Percentiles rank a stretch among this genome's conserved stretches.
These are phyloP conservation scores for Castanea crenata DNA, from an alignment of 306 rosid species.

Conservation along the genomic window DNA sequence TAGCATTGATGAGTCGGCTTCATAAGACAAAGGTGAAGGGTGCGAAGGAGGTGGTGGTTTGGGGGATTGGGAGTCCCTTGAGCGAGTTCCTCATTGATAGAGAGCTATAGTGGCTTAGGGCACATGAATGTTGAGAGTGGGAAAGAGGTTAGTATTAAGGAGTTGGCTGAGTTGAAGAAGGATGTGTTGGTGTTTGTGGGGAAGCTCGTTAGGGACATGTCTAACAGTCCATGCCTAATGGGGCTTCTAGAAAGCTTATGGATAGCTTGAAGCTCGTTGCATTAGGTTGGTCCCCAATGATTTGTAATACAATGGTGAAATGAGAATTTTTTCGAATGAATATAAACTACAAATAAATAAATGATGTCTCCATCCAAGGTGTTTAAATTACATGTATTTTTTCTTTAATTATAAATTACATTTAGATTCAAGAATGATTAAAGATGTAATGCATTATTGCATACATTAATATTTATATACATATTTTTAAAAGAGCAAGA, in stretches of 20 bases:
- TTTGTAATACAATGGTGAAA: slow-evolving; percentile 9
- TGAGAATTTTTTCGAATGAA: too few species aligned
- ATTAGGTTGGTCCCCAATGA: slow-evolving; percentile 72
- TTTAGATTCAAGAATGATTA: too few species aligned
- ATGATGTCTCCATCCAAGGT: too few species aligned
- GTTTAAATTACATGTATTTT: too few species aligned
- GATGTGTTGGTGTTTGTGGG: slow-evolving; percentile 88
- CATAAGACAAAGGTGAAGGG: slow-evolving; percentile 77
- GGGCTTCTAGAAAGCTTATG: slow-evolving; percentile 93
- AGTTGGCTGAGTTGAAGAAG: slow-evolving; percentile 77
- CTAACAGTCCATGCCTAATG: slow-evolving; percentile 62
- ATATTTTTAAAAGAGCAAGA: too few species aligned
- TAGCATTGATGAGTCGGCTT: slow-evolving; percentile 85
- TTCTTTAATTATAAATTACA: too few species aligned
- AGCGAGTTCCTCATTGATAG: slow-evolving; percentile 91
- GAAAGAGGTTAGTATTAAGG: slow-evolving; percentile 82
- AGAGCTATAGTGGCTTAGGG: slow-evolving; percentile 63
- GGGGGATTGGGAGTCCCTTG: slow-evolving; percentile 89
- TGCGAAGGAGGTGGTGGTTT: slow-evolving; percentile 85
- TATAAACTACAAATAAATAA: too few species aligned
- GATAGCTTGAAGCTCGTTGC: slow-evolving; percentile 75
- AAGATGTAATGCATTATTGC: neutral
- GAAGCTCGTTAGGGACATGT: slow-evolving; percentile 75
- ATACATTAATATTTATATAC: neutral
- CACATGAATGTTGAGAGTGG: slow-evolving; percentile 92